Conservation (phyloP, 2,329 filamentous ascomycete species). For the Colletotrichum brevisporum region DNA sequence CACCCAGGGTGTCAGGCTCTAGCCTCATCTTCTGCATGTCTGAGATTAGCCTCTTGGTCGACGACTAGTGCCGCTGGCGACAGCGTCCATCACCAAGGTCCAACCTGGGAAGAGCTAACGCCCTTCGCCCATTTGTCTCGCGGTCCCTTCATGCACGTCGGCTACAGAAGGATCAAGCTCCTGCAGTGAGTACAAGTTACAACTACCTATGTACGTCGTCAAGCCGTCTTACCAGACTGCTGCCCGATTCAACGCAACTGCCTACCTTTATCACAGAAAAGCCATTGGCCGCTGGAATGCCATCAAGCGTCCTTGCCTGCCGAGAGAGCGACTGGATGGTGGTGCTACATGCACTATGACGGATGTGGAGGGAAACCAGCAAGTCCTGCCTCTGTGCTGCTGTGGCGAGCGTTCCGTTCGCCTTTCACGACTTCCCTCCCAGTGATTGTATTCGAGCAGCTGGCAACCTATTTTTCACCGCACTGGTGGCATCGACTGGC, state of each 20-base stretch:
- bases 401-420: background rate
- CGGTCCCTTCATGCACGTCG: slow-evolving; percentile 26
- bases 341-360: slow-evolving; percentile 17
- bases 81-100: slow-evolving; percentile 26
- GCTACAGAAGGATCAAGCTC: slow-evolving; percentile 24
- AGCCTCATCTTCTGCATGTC: slow-evolving; percentile 30
- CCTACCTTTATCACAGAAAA: background rate
- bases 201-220: background rate
- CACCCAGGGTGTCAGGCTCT: slow-evolving; percentile 5
- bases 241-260: background rate
- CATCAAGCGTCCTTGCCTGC: slow-evolving; percentile 7
- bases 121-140: slow-evolving; percentile 12
- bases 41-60: slow-evolving; percentile 28
- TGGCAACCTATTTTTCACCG: background rate
- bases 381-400: slow-evolving; percentile 8
- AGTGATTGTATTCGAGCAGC: slow-evolving; percentile 4
- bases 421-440: slow-evolving; percentile 6
- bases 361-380: slow-evolving; percentile 10
- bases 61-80: slow-evolving; percentile 18
- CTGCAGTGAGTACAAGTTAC: too few species aligned
- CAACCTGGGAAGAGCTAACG: slow-evolving; percentile 12
- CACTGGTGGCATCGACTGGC: background rate
- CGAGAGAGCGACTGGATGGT: slow-evolving; percentile 7
- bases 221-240: background rate
- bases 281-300: slow-evolving; percentile 22